Percentiles rank a stretch among this genome's conserved stretches.
These are phyloP conservation scores for Cystobasidium onofrii DNA, from an alignment of 768 basidiomycete species.

Conservation along the genomic window DNA sequence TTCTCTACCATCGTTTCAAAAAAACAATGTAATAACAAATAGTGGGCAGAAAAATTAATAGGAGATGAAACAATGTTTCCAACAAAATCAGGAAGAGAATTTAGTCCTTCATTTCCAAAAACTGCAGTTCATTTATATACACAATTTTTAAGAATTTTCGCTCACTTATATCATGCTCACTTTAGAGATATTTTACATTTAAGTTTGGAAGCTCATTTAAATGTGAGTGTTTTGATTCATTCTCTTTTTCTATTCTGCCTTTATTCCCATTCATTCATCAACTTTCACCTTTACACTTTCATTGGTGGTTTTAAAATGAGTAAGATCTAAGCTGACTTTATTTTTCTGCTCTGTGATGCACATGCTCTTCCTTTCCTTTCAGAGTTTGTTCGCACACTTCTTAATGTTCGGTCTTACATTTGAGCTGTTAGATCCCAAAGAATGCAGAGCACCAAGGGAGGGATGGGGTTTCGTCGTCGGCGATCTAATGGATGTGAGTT, in stretches of 20 bases:
- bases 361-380: slow-evolving; percentile 54
- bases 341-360: slow-evolving; percentile 48
- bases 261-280: no score
- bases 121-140: slow-evolving; percentile 88
- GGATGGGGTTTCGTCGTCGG: slow-evolving; percentile 43
- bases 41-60: slow-evolving; percentile 79
- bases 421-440: slow-evolving; percentile 78
- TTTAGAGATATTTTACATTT: slow-evolving; percentile 78
- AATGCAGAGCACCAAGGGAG: slow-evolving; percentile 55
- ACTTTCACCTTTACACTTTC: no score
- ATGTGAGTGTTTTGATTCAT: slow-evolving; percentile 19
- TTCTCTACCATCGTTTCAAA: no score
- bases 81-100: slow-evolving; percentile 84
- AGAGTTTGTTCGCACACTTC: slow-evolving; percentile 91
- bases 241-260: neutral
- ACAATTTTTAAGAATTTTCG: slow-evolving; percentile 90
- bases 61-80: slow-evolving; percentile 93
- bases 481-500: slow-evolving; percentile 44
- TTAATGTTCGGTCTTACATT: slow-evolving; percentile 91
- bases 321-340: neutral
- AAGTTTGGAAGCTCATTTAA: slow-evolving; percentile 62
- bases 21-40: no score
- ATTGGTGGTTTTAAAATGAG: no score
- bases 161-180: slow-evolving; percentile 93
- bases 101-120: slow-evolving; percentile 77